These are phyloP conservation scores for Astragalus glycyphyllos DNA, from an alignment of 306 rosid species.

Conservation along the genomic window DNA sequence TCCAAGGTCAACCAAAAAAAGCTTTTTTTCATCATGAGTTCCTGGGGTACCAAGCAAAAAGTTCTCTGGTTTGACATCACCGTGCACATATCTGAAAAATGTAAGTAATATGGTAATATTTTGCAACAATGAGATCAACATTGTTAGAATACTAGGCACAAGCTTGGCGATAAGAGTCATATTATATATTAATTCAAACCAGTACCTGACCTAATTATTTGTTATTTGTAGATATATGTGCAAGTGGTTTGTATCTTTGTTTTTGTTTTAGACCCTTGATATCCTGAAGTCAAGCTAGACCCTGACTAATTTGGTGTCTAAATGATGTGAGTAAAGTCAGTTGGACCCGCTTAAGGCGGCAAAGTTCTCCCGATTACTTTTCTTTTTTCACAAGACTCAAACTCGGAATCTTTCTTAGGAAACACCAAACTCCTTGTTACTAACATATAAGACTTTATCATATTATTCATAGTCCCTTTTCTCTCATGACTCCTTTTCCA, in stretches of 20 bases:
- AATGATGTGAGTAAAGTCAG: not conserved
- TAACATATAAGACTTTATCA: too few species aligned
- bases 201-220: too few species aligned
- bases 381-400: not conserved
- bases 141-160: not conserved
- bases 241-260: not conserved
- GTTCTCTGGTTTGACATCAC: constrained; percentile 96
- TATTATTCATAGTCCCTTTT: not conserved
- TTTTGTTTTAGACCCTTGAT: not conserved
- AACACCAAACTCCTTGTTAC: not conserved
- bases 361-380: not conserved
- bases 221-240: not conserved
- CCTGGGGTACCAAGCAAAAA: constrained; percentile 90
- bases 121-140: constrained; percentile 16
- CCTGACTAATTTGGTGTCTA: not conserved
- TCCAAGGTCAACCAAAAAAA: constrained; percentile 93
- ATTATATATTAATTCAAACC: not conserved
- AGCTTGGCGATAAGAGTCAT: not conserved
- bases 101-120: constrained; percentile 1
- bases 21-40: constrained; percentile 76
- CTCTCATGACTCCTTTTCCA: not conserved
- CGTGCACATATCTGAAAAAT: constrained; percentile 74
- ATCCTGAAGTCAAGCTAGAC: not conserved
- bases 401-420: not conserved
- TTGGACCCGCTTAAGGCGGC: not conserved